Conservation (phyloP, 352 stramenopile genomes). For the Pythium scleroteichum region DNA sequence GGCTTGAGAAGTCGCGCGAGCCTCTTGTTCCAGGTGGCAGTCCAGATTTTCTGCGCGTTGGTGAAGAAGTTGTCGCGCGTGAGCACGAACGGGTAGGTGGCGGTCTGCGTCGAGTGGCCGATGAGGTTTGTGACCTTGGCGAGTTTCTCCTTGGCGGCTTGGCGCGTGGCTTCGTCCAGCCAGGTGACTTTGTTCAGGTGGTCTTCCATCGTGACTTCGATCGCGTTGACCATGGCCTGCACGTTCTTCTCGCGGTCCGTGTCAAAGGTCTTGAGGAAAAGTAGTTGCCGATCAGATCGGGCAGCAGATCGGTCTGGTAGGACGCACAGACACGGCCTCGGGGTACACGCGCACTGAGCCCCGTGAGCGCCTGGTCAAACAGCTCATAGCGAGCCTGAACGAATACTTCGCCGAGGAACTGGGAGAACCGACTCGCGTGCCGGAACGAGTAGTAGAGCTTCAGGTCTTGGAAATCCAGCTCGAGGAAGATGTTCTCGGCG, state of each 20-base stretch:
- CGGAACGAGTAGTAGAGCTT: slow-evolving; percentile 27
- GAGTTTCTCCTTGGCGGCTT: slow-evolving; percentile 84
- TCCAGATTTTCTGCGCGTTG: slow-evolving; percentile 16
- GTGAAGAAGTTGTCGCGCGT: slow-evolving; percentile 45
- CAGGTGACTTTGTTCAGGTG: slow-evolving; percentile 87
- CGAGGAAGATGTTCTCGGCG: slow-evolving; percentile 36
- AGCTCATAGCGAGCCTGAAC: slow-evolving; percentile 88
- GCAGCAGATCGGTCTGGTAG: slow-evolving; percentile 33
- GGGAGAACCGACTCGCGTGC: slow-evolving; percentile 29
- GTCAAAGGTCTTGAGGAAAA: slow-evolving; percentile 81
- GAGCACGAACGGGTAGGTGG: slow-evolving; percentile 29
- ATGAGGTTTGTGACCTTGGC: slow-evolving; percentile 37
- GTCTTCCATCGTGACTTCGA: slow-evolving; percentile 77
- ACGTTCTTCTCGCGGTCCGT: slow-evolving; percentile 66
- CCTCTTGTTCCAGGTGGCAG: background rate
- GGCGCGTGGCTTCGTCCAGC: slow-evolving; percentile 84
- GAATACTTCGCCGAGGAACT: slow-evolving; percentile 61
- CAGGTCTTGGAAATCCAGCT: slow-evolving; percentile 39
- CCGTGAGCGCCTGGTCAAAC: slow-evolving; percentile 65
- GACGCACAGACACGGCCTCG: slow-evolving; percentile 64
- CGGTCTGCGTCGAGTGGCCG: slow-evolving; percentile 44
- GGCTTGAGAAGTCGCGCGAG: background rate
- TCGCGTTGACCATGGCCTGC: slow-evolving; percentile 77
- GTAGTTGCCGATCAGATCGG: slow-evolving; percentile 63
- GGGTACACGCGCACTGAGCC: slow-evolving; percentile 53